phyloP scores from a whole-genome alignment of 371 early-diverging fungal species.

The Aphelidium insulamus region DNA sequence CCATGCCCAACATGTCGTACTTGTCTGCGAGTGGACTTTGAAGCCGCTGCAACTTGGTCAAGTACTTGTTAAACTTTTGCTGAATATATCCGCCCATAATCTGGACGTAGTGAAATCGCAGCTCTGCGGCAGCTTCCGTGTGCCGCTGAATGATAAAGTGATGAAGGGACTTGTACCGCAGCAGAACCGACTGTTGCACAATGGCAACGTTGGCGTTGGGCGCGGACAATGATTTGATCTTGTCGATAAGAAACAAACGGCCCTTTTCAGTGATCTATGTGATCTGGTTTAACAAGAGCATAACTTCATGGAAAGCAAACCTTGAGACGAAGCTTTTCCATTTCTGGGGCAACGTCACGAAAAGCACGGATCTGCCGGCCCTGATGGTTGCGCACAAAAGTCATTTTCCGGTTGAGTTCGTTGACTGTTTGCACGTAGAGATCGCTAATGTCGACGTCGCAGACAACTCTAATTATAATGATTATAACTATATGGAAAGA shows the following conservation, averaged over 20 bases:
- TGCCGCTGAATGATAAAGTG: conserved; percentile 68
- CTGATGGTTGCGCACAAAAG: conserved; percentile 46
- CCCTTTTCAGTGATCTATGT: conserved; percentile 58
- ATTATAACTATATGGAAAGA: background rate
- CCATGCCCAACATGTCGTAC: conserved; percentile 53
- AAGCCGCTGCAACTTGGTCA: conserved; percentile 38
- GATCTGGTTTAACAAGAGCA: conserved; percentile 18
- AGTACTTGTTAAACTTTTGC: conserved; percentile 68
- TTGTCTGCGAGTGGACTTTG: conserved; percentile 59
- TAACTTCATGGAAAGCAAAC: conserved; percentile 4
- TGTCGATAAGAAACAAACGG: conserved; percentile 57
- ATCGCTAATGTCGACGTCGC: conserved; percentile 71
- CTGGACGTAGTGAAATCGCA: conserved; percentile 57
- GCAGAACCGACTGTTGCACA: conserved; percentile 61
- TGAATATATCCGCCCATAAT: conserved; percentile 60
- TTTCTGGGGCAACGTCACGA: conserved; percentile 65
- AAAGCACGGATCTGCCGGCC: conserved; percentile 39
- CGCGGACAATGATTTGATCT: conserved; percentile 53
- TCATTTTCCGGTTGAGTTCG: conserved; percentile 62
- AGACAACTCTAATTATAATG: conserved; percentile 31
- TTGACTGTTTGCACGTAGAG: conserved; percentile 49
- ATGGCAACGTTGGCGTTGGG: conserved; percentile 78
- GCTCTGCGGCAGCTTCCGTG: conserved; percentile 65
- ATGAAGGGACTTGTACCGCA: conserved; percentile 67
- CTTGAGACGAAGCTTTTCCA: conserved; percentile 59